phyloP scores from a whole-genome alignment of 1,139 yeast genomes.

The Suhomyces bribrorum region DNA sequence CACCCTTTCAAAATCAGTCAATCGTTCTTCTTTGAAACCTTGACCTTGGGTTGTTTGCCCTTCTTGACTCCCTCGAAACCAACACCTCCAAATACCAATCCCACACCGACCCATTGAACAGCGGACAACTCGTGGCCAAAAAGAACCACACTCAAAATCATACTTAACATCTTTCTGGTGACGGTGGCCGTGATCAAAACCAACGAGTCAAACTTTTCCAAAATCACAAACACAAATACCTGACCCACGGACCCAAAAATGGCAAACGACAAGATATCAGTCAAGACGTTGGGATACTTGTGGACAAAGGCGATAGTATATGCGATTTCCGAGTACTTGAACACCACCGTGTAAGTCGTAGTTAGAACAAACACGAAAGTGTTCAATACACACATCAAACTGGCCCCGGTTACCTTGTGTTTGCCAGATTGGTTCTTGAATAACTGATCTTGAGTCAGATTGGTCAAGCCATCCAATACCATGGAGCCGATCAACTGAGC shows the following conservation, averaged over 20 bases:
- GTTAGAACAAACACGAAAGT: slow-evolving; percentile 50
- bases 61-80: slow-evolving; percentile 58
- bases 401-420: slow-evolving; percentile 62
- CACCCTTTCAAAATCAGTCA: slow-evolving; percentile 55
- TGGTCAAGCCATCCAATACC: slow-evolving; percentile 86
- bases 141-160: slow-evolving; percentile 82
- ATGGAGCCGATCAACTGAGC: slow-evolving; percentile 60
- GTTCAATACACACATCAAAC: slow-evolving; percentile 83
- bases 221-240: slow-evolving; percentile 80
- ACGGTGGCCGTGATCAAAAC: slow-evolving; percentile 90
- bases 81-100: slow-evolving; percentile 80
- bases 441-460: slow-evolving; percentile 88
- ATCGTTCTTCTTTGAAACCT: slow-evolving; percentile 20
- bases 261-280: slow-evolving; percentile 68
- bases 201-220: slow-evolving; percentile 82
- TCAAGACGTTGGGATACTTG: slow-evolving; percentile 51
- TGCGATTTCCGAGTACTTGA: slow-evolving; percentile 48
- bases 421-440: slow-evolving; percentile 40
- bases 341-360: slow-evolving; percentile 40
- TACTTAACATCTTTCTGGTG: slow-evolving; percentile 92
- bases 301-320: slow-evolving; percentile 51
- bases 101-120: slow-evolving; percentile 78
- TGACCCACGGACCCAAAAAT: slow-evolving; percentile 90
- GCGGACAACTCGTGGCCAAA: slow-evolving; percentile 71
- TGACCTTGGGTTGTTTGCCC: slow-evolving; percentile 6